Evolutionary conservation across 805 yeast genomes (phyloP), one percentile per base, ranked within the genome.

Genomic region (Komagataella kurtzmanii): DNA sequence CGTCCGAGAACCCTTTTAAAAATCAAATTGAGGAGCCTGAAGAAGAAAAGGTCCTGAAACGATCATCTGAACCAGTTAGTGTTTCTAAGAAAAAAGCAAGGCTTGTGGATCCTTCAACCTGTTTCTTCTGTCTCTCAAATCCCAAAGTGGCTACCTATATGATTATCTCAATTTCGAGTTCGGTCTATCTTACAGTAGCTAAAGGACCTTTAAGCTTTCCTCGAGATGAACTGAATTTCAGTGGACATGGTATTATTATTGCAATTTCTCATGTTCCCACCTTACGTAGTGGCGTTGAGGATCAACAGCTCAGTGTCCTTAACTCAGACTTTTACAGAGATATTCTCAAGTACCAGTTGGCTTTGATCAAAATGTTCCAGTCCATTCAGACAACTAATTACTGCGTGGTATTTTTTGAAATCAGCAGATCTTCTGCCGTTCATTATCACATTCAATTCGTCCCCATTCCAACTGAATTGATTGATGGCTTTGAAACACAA

Each of bases 101-200:
- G 53, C 65, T 61, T 0, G 79, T 86, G 2, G 61, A 74, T 0
- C 88, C 91, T 0, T 71, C 69, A 12, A 66, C 70, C 47, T 89
- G 97, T 61, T 89, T 86, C 65, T 87, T 89, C 60, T 89, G 97
- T 62, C 73, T 89, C 17, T 79, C 91, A 1, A 88, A 87, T 59
- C 85, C 95, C 0, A 75, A 81, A 12, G 73, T 85, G 6, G 90
- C 84, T 56, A 72, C 85, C 2, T 95, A 88, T 63, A 80, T 90
- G 84, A 78, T 89, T 10, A 73, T 88, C 0, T 77, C 93, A 0
- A 83, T 90, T 50, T 91, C 87, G 0, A 74, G 75, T 10, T 69
- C 71, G 48, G 67, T 80, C 0, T 89, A 88, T 61, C 50, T 89
- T 53, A 83, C 97, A 0, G 72, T 82, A 14, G 95, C 96, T 0